phyloP scores from a whole-genome alignment of 352 stramenopile genomes.

The Globisporangium abappressorium region DNA sequence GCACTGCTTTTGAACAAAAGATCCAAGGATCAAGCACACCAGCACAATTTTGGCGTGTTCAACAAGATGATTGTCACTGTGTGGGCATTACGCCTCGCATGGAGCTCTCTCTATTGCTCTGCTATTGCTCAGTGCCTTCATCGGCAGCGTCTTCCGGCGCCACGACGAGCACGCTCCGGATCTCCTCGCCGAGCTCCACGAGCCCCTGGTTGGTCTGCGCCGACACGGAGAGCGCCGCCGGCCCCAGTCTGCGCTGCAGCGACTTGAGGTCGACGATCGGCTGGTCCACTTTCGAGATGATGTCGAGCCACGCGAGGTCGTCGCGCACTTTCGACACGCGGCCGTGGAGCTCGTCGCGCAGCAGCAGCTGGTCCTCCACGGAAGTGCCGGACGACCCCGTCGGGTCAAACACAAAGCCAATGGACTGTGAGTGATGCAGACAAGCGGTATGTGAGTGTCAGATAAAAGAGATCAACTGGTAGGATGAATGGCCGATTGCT shows the following conservation, averaged over 20 bases:
- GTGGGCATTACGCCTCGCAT: neutral
- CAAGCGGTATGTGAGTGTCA: neutral
- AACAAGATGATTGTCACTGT: neutral
- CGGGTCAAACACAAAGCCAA: constrained; percentile 85
- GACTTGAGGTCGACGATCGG: constrained; percentile 34
- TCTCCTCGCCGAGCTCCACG: constrained; percentile 46
- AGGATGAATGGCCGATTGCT: neutral
- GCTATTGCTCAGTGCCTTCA: neutral
- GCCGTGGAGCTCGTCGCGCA: constrained; percentile 68
- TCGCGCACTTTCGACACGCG: constrained; percentile 39
- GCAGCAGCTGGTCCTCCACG: constrained; percentile 53
- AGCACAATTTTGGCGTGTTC: neutral
- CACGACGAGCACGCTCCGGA: constrained; percentile 57
- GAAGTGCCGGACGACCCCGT: constrained; percentile 64
- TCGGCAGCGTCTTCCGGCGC: constrained; percentile 4
- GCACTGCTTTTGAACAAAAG: neutral
- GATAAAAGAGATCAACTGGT: neutral
- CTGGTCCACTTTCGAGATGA: constrained; percentile 85
- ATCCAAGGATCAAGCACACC: neutral
- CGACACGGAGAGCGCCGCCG: constrained; percentile 39
- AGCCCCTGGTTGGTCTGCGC: constrained; percentile 78
- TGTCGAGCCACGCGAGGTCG: constrained; percentile 76
- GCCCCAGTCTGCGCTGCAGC: constrained; percentile 33
- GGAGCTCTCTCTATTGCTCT: neutral
- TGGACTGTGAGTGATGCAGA: constrained; percentile 38